Evolutionary conservation across 345 rosid species (phyloP), one percentile per base, ranked within the genome.

Genomic region (Boechera divaricarpa): DNA sequence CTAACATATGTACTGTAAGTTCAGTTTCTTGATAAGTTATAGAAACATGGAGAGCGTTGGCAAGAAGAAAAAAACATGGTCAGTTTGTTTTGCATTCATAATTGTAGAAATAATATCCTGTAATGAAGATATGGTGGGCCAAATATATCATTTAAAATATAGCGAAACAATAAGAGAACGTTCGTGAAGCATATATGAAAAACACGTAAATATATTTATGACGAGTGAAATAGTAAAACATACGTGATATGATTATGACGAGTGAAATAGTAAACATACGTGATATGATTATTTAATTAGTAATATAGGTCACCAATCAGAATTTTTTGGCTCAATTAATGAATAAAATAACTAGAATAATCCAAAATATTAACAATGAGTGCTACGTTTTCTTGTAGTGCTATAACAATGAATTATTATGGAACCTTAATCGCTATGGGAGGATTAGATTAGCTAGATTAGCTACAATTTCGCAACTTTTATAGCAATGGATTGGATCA

Each of bases 101-200:
- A 73, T 67, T 52, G 52, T 62, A 33, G 10, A 78, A 33, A 72
- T 72, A 29, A 45, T 77, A 31, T 10, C 29, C 53, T 52, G 45
- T 58, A 49, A 33, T 48, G 63, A 72, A 59, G 75, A 73, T 73
- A 73, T 79, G 70, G 78, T 73, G 82, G 78, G 71, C 65, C 78
- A 61, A 73, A 47, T 44, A 73, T 32, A 52, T 67, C 54, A 33
- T 72, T 72, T 67, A 42, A 60, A 52, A 32, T 38, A 69, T 61
- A 51, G 38, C 9, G 63, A 69, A 69, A 61, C 38, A 68, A 67
- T 67, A 61, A 79, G 48, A 73, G 82, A 79, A 79, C 70, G 63
- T 73, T 79, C 82, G 13, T 54, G 82, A 79, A 55, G 66, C 66
- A 61, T 67, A 61, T 67, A 67, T 44, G 78, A 73, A 73, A 73